These are phyloP conservation scores for Sideroxylon spinosum DNA, from an alignment of 179 eudicot genomes.

Conservation along the genomic window DNA sequence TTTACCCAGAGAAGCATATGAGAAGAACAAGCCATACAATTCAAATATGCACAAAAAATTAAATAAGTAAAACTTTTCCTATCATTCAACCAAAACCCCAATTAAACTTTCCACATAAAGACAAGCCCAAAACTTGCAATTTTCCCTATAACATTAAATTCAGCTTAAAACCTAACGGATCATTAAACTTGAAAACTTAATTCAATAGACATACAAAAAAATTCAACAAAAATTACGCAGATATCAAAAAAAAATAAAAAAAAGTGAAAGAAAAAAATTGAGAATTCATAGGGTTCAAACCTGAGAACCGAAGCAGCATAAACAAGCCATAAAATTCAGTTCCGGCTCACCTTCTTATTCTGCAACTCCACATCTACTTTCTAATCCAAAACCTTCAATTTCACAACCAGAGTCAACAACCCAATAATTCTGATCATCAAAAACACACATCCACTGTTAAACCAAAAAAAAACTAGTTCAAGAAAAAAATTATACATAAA, in stretches of 20 bases:
- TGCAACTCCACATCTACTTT: slow-evolving; percentile 37
- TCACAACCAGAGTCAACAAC: slow-evolving; percentile 28
- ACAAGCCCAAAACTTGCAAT: not conserved
- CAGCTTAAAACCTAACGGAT: not conserved
- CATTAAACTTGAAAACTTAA: not conserved
- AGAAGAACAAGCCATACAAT: not conserved
- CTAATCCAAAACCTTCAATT: slow-evolving; percentile 14
- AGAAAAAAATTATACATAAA: not conserved
- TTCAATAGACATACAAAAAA: not conserved
- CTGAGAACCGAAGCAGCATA: slow-evolving; percentile 52
- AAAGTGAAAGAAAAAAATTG: not conserved
- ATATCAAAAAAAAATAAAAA: not conserved
- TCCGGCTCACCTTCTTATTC: slow-evolving; percentile 31
- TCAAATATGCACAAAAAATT: not conserved
- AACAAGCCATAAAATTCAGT: slow-evolving; percentile 41
- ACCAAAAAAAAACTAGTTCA: not conserved
- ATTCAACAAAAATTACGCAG: not conserved
- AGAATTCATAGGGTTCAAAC: slow-evolving; percentile 16
- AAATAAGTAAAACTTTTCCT: not conserved
- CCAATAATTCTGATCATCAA: slow-evolving; percentile 21
- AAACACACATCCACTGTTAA: not conserved
- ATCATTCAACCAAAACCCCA: slow-evolving; percentile 11
- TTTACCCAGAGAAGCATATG: not conserved
- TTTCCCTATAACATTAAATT: not conserved
- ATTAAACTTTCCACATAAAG: not conserved